phyloP scores from a whole-genome alignment of 352 stramenopile genomes.

The Thraustochytrium sp. region DNA sequence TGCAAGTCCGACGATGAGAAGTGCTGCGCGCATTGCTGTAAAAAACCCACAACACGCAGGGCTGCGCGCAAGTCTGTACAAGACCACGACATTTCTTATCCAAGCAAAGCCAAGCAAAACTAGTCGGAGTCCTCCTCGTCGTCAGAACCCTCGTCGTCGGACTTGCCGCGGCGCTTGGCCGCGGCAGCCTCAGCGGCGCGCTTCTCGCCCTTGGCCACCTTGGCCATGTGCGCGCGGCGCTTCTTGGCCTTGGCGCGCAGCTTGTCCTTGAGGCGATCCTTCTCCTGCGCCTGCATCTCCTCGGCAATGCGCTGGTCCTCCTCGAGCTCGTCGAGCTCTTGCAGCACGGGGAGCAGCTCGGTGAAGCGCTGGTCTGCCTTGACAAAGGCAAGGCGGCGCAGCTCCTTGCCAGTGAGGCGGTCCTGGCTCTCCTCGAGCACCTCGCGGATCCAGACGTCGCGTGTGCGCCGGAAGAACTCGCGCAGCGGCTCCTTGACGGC shows the following conservation, averaged over 20 bases:
- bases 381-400: conserved; percentile 8
- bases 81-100: too few species aligned
- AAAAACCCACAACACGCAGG: too few species aligned
- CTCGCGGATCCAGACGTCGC: conserved; percentile 22
- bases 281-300: conserved; percentile 36
- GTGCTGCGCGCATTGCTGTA: too few species aligned
- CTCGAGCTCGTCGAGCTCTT: conserved; percentile 35
- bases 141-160: too few species aligned
- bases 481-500: background rate
- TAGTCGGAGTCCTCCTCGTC: too few species aligned
- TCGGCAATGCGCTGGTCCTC: conserved; percentile 20
- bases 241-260: conserved; percentile 24
- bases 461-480: conserved; percentile 38
- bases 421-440: conserved; percentile 13
- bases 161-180: too few species aligned
- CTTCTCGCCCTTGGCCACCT: background rate
- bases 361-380: background rate
- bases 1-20: too few species aligned
- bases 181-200: background rate
- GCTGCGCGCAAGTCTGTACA: too few species aligned
- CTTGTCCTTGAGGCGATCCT: conserved; percentile 7
- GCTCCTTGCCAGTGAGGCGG: conserved; percentile 30
- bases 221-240: background rate
- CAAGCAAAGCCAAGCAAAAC: too few species aligned
- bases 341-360: conserved; percentile 2